phyloP scores from a whole-genome alignment of 2,329 filamentous ascomycete genomes.

The Claviceps paspali region DNA sequence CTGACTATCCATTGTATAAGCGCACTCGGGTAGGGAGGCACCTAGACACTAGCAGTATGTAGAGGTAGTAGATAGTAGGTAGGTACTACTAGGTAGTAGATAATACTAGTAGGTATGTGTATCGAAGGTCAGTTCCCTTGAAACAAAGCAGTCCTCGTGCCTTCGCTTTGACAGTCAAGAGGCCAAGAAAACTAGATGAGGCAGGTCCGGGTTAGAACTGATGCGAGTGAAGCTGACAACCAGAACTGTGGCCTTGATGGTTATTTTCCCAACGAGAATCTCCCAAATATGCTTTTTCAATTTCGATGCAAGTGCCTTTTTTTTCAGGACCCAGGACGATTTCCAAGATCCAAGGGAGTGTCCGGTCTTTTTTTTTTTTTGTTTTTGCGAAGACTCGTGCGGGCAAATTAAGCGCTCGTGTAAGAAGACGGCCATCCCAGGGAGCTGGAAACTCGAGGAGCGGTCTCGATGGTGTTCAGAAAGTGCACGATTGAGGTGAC shows the following conservation, averaged over 20 bases:
- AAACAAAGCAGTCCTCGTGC: conserved; percentile 2
- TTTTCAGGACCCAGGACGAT: background rate
- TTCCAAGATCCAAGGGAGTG: conserved; percentile 1
- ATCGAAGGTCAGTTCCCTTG: background rate
- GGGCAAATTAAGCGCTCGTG: background rate
- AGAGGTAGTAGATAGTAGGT: background rate
- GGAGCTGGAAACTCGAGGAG: background rate
- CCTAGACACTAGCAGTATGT: no score
- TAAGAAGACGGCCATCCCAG: no score
- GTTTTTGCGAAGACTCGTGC: background rate
- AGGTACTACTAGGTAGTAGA: no score
- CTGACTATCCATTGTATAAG: conserved; percentile 15
- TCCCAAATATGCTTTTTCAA: conserved; percentile 4
- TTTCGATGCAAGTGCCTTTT: background rate
- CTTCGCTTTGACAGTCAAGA: conserved; percentile 6
- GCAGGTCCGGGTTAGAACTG: conserved; percentile 17
- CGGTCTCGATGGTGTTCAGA: background rate
- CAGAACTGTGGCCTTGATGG: background rate
- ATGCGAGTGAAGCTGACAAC: background rate
- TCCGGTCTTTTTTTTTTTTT: background rate
- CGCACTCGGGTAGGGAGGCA: no score
- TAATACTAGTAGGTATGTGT: conserved; percentile 1
- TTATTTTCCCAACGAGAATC: conserved; percentile 5
- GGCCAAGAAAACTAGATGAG: conserved; percentile 11
- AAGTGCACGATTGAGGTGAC: background rate